Percentiles rank a stretch among this genome's conserved stretches.
Evolutionary conservation across 805 yeast genomes (phyloP).

Genomic region (Saccharomycopsis synnaedendra): DNA sequence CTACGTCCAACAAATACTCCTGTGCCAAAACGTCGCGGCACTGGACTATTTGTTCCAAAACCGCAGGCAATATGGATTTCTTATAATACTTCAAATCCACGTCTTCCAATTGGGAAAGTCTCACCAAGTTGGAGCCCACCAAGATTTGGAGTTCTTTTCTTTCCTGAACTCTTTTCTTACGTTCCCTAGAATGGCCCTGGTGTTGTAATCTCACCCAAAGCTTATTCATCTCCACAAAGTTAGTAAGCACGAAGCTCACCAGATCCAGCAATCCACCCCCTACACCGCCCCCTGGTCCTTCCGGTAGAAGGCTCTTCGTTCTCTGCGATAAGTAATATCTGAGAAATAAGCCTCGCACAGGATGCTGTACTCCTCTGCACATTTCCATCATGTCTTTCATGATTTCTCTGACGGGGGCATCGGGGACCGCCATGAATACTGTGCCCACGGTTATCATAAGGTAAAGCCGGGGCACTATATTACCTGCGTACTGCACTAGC

Average conservation of each 20-base stretch:
- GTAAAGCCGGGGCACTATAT: slow-evolving; percentile 82
- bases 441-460: slow-evolving; percentile 94
- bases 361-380: slow-evolving; percentile 96
- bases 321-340: slow-evolving; percentile 83
- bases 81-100: slow-evolving; percentile 42
- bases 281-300: neutral
- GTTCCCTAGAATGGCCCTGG: slow-evolving; percentile 84
- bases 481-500: slow-evolving; percentile 90
- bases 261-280: slow-evolving; percentile 44
- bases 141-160: slow-evolving; percentile 82
- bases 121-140: slow-evolving; percentile 86
- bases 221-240: slow-evolving; percentile 95
- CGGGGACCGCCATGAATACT: slow-evolving; percentile 66
- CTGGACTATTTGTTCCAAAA: slow-evolving; percentile 84
- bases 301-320: slow-evolving; percentile 39
- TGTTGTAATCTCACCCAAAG: slow-evolving; percentile 95
- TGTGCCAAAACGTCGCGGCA: slow-evolving; percentile 90
- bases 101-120: slow-evolving; percentile 76
- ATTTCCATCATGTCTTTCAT: slow-evolving; percentile 95
- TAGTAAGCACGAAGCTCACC: slow-evolving; percentile 68
- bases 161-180: slow-evolving; percentile 62
- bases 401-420: slow-evolving; percentile 74
- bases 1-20: slow-evolving; percentile 80
- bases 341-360: slow-evolving; percentile 81
- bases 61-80: slow-evolving; percentile 54